A percentile compares a stretch with the other conserved stretches of the same genome.
phyloP scores from a whole-genome alignment of 2,329 filamentous ascomycete genomes.

The Xylaria sp. region DNA sequence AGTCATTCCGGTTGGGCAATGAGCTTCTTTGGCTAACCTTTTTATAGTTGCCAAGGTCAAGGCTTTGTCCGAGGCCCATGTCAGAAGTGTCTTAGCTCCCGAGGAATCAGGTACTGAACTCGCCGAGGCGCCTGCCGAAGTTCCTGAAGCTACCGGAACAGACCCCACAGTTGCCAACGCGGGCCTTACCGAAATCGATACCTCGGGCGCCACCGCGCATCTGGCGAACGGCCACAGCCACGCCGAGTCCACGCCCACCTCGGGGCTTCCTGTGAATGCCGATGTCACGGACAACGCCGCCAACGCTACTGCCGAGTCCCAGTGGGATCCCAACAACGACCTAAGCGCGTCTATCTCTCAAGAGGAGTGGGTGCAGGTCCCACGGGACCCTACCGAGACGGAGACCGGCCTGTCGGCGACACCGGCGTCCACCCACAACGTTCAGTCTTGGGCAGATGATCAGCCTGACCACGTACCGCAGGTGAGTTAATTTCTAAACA shows the following conservation, averaged over 20 bases:
- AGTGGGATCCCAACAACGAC: constrained; percentile 62
- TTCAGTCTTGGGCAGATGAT: constrained; percentile 82
- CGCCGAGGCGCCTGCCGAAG: constrained; percentile 40
- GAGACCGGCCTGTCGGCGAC: constrained; percentile 66
- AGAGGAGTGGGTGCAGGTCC: constrained; percentile 77
- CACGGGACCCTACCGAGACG: constrained; percentile 73
- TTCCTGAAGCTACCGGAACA: constrained; percentile 46
- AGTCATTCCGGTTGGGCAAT: constrained; percentile 37
- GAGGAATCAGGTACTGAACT: constrained; percentile 39
- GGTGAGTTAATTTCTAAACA: constrained; percentile 39
- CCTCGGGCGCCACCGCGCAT: constrained; percentile 43
- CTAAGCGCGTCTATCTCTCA: constrained; percentile 49
- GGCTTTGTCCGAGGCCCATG: constrained; percentile 56
- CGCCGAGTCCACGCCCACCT: constrained; percentile 40
- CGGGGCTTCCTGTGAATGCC: constrained; percentile 51
- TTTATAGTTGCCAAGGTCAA: constrained; percentile 61
- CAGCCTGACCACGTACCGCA: constrained; percentile 58
- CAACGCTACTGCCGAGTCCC: constrained; percentile 65
- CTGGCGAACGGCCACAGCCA: constrained; percentile 50
- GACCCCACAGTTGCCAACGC: constrained; percentile 71
- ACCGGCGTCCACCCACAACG: constrained; percentile 57
- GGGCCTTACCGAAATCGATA: constrained; percentile 68
- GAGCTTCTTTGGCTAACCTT: constrained; percentile 25
- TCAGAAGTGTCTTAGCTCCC: constrained; percentile 35
- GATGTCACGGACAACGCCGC: constrained; percentile 55